phyloP scores from a whole-genome alignment of 2,329 filamentous ascomycete species.

The Fonsecaea nubica region DNA sequence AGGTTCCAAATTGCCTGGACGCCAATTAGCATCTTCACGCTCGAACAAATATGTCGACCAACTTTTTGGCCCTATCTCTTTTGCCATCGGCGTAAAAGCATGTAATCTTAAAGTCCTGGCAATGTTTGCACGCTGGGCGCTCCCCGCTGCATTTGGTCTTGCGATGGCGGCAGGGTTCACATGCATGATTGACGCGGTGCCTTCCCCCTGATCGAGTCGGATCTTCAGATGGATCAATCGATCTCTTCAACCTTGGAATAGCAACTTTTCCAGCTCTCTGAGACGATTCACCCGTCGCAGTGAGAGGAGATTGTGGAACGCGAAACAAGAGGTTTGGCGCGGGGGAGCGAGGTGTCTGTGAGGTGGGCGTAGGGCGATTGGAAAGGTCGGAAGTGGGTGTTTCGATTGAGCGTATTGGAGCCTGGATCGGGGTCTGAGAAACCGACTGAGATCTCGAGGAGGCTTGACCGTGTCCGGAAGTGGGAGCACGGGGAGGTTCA shows the following conservation, averaged over 20 bases:
- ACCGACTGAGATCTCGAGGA: conserved; percentile 15
- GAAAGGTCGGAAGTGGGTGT: conserved; percentile 14
- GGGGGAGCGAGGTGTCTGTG: conserved; percentile 20
- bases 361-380: conserved; percentile 9
- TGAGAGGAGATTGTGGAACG: conserved; percentile 34
- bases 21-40: conserved; percentile 6
- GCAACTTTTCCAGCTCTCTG: conserved; percentile 40
- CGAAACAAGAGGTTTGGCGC: conserved; percentile 30
- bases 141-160: conserved; percentile 56
- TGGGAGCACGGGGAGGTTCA: conserved; percentile 12
- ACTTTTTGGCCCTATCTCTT: conserved; percentile 53
- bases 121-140: conserved; percentile 50
- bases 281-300: conserved; percentile 22
- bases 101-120: conserved; percentile 46
- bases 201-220: conserved; percentile 30
- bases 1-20: conserved; percentile 49
- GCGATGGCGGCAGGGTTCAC: conserved; percentile 50
- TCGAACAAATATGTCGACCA: conserved; percentile 33
- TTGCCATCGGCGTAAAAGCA: conserved; percentile 54
- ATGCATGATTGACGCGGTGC: conserved; percentile 46
- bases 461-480: conserved; percentile 8
- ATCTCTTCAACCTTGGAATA: conserved; percentile 44
- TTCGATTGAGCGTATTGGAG: conserved; percentile 29
- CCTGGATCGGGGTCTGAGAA: conserved; percentile 21
- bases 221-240: conserved; percentile 33